Percentiles rank a stretch among this genome's conserved stretches.
These are phyloP conservation scores for Cucumis variabilis DNA, from an alignment of 331 rosid genomes.

Conservation along the genomic window DNA sequence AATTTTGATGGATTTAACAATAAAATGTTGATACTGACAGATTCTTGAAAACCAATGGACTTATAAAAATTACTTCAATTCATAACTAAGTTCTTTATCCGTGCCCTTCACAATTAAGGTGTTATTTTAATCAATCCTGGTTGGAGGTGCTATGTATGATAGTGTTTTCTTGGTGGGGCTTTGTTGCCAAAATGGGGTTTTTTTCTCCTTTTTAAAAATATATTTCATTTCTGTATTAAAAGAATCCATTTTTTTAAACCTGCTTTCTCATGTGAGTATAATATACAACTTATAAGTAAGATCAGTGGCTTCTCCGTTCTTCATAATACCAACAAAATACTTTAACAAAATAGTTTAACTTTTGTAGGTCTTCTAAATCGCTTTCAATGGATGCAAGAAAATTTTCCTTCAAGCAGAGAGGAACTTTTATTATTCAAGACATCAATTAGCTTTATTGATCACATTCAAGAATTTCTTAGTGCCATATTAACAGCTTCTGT, in stretches of 20 bases:
- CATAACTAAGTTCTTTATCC: neutral
- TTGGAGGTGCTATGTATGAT: neutral
- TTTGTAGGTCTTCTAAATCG: constrained; percentile 81
- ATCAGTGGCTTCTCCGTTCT: neutral
- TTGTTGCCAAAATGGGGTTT: neutral
- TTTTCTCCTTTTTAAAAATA: neutral
- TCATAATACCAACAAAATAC: neutral
- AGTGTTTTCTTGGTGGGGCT: neutral
- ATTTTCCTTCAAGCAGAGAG: constrained; percentile 63
- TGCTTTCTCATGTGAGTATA: neutral
- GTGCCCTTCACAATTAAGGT: neutral
- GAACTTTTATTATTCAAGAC: constrained; percentile 84
- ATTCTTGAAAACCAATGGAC: neutral
- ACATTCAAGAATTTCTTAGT: constrained; percentile 89
- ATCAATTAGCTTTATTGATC: constrained; percentile 84
- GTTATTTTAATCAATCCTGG: neutral
- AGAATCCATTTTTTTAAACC: neutral
- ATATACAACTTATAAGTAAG: neutral
- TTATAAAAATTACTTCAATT: neutral
- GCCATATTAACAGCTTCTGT: constrained; percentile 69
- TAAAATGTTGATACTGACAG: neutral
- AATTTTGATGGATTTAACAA: neutral
- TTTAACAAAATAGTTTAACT: constrained; percentile 3
- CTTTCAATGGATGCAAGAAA: constrained; percentile 85
- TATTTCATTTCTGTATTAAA: neutral